Conservation (phyloP, 2,329 filamentous ascomycete species). For the Aspergillus sergii region DNA sequence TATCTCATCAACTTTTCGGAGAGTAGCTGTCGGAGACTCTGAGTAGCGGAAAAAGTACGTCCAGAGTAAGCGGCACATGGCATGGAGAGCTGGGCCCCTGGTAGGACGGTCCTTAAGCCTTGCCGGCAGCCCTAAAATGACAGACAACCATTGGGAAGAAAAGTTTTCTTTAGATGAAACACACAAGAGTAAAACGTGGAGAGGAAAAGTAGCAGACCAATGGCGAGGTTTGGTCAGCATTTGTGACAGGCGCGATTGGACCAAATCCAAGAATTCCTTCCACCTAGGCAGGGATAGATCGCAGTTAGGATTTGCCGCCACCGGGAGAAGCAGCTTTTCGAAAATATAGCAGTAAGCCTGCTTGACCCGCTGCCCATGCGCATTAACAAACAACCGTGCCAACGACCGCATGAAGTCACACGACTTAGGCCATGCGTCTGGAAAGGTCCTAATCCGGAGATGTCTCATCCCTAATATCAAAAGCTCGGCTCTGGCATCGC, state of each 20-base stretch:
- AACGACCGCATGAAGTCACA: slow-evolving; percentile 86
- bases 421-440: slow-evolving; percentile 77
- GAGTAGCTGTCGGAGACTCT: slow-evolving; percentile 68
- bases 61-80: slow-evolving; percentile 89
- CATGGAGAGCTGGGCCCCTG: slow-evolving; percentile 79
- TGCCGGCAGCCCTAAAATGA: slow-evolving; percentile 75
- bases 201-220: slow-evolving; percentile 84
- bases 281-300: slow-evolving; percentile 82
- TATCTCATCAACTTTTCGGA: slow-evolving; percentile 86
- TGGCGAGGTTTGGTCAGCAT: slow-evolving; percentile 91
- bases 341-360: slow-evolving; percentile 92
- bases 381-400: slow-evolving; percentile 78
- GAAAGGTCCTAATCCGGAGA: slow-evolving; percentile 73
- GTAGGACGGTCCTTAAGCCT: slow-evolving; percentile 82
- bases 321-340: slow-evolving; percentile 80
- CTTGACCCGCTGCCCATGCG: slow-evolving; percentile 88
- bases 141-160: slow-evolving; percentile 79
- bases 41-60: slow-evolving; percentile 86
- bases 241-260: slow-evolving; percentile 76
- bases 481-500: slow-evolving; percentile 80
- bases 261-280: slow-evolving; percentile 78
- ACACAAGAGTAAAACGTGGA: slow-evolving; percentile 85
- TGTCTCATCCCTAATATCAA: slow-evolving; percentile 91
- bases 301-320: slow-evolving; percentile 76
- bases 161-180: slow-evolving; percentile 85